Conservation (phyloP, 2,329 filamentous ascomycete species). For the Bimuria novae-zelandiae region DNA sequence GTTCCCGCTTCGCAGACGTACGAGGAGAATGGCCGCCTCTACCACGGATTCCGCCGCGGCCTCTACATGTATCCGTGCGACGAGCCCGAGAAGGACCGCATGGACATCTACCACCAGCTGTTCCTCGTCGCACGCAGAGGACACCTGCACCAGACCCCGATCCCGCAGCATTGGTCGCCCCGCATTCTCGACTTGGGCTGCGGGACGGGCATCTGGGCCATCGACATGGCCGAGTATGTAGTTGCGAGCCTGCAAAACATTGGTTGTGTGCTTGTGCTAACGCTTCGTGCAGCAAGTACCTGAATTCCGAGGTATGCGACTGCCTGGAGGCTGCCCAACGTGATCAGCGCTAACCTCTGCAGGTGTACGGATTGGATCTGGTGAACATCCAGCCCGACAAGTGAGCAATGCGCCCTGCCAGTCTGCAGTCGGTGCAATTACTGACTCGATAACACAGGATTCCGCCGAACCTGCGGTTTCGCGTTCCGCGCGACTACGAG, state of each 20-base stretch:
- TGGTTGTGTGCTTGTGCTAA: too few species aligned
- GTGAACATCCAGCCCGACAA: slow-evolving; percentile 63
- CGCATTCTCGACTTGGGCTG: slow-evolving; percentile 73
- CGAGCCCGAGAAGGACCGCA: slow-evolving; percentile 74
- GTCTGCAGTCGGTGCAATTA: slow-evolving; percentile 41
- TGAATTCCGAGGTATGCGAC: slow-evolving; percentile 55
- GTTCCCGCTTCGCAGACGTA: slow-evolving; percentile 54
- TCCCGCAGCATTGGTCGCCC: slow-evolving; percentile 46
- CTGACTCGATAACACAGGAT: slow-evolving; percentile 60
- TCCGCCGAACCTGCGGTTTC: slow-evolving; percentile 70
- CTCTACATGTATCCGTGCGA: slow-evolving; percentile 81
- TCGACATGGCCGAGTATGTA: slow-evolving; percentile 78
- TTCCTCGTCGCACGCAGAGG: slow-evolving; percentile 67
- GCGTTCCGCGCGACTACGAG: slow-evolving; percentile 75
- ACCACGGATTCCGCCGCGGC: slow-evolving; percentile 69
- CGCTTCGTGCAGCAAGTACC: slow-evolving; percentile 54
- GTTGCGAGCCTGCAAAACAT: slow-evolving; percentile 22
- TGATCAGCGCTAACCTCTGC: slow-evolving; percentile 33
- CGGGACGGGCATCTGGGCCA: slow-evolving; percentile 89
- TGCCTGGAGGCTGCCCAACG: slow-evolving; percentile 15
- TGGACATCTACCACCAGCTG: slow-evolving; percentile 82
- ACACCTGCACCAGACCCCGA: slow-evolving; percentile 52
- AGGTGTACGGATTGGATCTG: slow-evolving; percentile 65
- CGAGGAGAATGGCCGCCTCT: slow-evolving; percentile 69
- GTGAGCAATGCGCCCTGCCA: slow-evolving; percentile 47